A percentile compares a stretch with the other conserved stretches of the same genome.
These are phyloP conservation scores for Nemania diffusa DNA, from an alignment of 2,329 filamentous ascomycete species.

Conservation along the genomic window DNA sequence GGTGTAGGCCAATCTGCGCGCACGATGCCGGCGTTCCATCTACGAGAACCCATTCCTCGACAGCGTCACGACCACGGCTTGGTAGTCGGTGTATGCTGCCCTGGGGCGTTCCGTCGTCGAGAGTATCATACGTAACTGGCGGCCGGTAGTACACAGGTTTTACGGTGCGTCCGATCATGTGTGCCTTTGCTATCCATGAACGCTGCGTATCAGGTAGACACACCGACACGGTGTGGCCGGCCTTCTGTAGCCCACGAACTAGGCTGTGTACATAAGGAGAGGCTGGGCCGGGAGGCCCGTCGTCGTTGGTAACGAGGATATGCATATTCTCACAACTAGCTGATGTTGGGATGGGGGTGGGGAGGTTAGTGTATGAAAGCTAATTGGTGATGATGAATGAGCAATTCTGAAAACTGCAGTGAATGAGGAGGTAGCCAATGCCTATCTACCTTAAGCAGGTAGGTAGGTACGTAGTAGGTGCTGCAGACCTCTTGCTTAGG, in stretches of 20 bases:
- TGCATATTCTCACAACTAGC: constrained; percentile 59
- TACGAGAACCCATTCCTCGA: constrained; percentile 83
- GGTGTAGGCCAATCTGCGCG: constrained; percentile 83
- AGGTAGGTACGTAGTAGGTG: not conserved
- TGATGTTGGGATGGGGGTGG: not conserved
- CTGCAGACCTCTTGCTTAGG: not conserved
- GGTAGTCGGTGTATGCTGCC: constrained; percentile 68
- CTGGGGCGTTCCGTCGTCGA: constrained; percentile 58
- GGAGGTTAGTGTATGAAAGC: constrained; percentile 3
- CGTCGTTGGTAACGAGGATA: constrained; percentile 79
- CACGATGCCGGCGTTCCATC: constrained; percentile 85
- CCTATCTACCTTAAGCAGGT: not conserved
- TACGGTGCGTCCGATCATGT: constrained; percentile 90
- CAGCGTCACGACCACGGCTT: constrained; percentile 55
- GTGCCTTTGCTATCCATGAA: constrained; percentile 98
- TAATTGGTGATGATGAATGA: not conserved
- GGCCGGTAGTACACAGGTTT: constrained; percentile 85
- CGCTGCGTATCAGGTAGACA: constrained; percentile 90
- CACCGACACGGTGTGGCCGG: constrained; percentile 89
- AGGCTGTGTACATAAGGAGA: constrained; percentile 84
- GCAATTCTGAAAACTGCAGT: not conserved
- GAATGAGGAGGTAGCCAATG: not conserved
- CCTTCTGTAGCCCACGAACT: constrained; percentile 73
- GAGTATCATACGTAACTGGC: constrained; percentile 51
- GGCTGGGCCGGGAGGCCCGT: constrained; percentile 80